phyloP scores from a whole-genome alignment of 2,329 filamentous ascomycete species.

The Epichloe uncinata region DNA sequence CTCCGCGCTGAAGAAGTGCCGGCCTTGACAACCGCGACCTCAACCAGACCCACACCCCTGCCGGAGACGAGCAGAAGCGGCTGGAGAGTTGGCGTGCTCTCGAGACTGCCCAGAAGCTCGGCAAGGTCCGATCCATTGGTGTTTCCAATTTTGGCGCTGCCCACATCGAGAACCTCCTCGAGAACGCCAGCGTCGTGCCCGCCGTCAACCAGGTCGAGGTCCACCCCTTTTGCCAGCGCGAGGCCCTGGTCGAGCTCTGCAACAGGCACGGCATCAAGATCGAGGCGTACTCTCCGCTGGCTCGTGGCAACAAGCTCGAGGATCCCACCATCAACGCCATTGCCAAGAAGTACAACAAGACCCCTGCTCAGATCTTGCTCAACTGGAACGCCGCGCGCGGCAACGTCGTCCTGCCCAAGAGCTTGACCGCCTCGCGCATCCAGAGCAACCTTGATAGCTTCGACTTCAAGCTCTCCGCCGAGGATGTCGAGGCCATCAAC shows the following conservation, averaged over 20 bases:
- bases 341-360: conserved; percentile 56
- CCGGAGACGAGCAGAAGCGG: conserved; percentile 54
- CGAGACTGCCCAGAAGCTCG: conserved; percentile 50
- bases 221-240: conserved; percentile 60
- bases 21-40: too few relatives aligned
- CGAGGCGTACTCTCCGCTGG: conserved; percentile 42
- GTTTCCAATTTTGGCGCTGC: conserved; percentile 65
- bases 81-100: conserved; percentile 62
- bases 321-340: conserved; percentile 48
- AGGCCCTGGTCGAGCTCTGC: conserved; percentile 42
- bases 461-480: conserved; percentile 44
- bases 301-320: conserved; percentile 29
- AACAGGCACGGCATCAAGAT: conserved; percentile 42
- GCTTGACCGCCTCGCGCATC: conserved; percentile 49
- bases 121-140: conserved; percentile 56
- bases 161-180: conserved; percentile 44
- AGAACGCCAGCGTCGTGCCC: conserved; percentile 45
- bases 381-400: conserved; percentile 68
- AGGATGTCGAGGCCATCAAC: conserved; percentile 51
- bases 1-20: too few relatives aligned
- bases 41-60: too few relatives aligned
- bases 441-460: conserved; percentile 51
- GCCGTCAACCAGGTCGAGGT: conserved; percentile 70
- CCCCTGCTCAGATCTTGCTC: conserved; percentile 61
- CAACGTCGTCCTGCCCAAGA: conserved; percentile 65